Evolutionary conservation across 176 grass and related monocot species (phyloP).

Genomic region (Triticum urartu): DNA sequence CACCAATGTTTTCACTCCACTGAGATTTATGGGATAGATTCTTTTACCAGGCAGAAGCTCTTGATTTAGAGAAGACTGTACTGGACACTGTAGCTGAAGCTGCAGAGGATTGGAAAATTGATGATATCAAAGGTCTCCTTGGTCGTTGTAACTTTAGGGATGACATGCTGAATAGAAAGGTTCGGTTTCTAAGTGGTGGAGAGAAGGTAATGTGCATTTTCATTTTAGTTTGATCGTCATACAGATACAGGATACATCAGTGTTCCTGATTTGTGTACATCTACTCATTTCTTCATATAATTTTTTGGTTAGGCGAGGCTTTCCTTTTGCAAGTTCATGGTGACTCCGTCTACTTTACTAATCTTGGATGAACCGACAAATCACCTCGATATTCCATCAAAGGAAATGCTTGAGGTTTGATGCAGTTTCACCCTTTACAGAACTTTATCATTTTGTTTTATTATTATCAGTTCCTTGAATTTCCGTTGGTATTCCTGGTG

Average conservation of each 20-base stretch:
- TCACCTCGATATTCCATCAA: constrained; percentile 98
- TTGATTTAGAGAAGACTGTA: constrained; percentile 95
- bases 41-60: constrained; percentile 85
- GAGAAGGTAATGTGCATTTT: constrained; percentile 68
- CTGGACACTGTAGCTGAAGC: constrained; percentile 83
- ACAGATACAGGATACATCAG: background rate
- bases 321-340: constrained; percentile 99
- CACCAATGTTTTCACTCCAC: background rate
- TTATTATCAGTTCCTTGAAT: background rate
- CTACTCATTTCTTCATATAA: constrained; percentile 15
- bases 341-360: constrained; percentile 94
- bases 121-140: constrained; percentile 97
- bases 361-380: constrained; percentile 99
- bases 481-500: constrained; percentile 14
- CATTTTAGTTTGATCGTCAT: constrained; percentile 1
- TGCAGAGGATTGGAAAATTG: constrained; percentile 90
- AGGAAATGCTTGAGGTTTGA: constrained; percentile 98
- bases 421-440: constrained; percentile 1
- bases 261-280: constrained; percentile 10
- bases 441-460: constrained; percentile 14
- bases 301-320: constrained; percentile 67
- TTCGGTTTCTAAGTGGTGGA: constrained; percentile 86
- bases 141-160: constrained; percentile 95
- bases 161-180: constrained; percentile 97
- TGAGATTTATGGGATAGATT: constrained; percentile 25